Base-by-base conservation (phyloP, 1,284 basidiomycete species). In the Leccinum ponderosum region DNA sequence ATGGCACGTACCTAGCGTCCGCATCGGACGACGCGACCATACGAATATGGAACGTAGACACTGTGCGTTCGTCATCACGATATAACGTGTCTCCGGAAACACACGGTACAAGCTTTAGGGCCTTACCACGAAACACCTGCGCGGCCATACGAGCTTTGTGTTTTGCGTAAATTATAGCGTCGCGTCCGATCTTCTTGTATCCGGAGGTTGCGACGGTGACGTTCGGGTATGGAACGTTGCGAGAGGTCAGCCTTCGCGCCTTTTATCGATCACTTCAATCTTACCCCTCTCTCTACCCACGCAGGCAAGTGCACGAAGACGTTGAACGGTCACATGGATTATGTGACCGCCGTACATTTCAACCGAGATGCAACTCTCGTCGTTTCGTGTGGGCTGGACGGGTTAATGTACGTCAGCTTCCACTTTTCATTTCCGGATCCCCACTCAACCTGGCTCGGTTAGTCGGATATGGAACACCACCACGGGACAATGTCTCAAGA, bases 401-500 rank as follows among this genome's bases (percentile, higher is more conserved):
- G 95, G 1, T 80, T 97, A 55, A 97, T 99, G 95, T 97, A 70
- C 71, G 91, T 79, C 92, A 67, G 70, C 88, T 79, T 25, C 11
- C 35, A 48, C n/a, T 22, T 2, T 56, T 37, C 52, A 8, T 25
- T 4, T 52, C 37, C 53, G 6, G 20, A 17, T 65, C 55, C 17
- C n/a, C 11, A 22, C 57, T 60, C 27, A 53, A 35, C 31, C 42
- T 56, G 9, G 3, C 61, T 42, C 25, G 5, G 14, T 53, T 29
- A 97, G 95, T 69, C 95, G 95, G 25, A 90, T 97, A 72, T 99
- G 97, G 97, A 94, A 97, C 69, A 91, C 92, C 0, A 85, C 86
- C 22, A 91, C 92, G 6, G 97, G 95, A 0, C 94, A 97, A 71
- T 99, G 97, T 76, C 83, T 99, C 14, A 98, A 98, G 76, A 99